Evolutionary conservation across 768 basidiomycete genomes (phyloP).

Genomic region (Macrolepiota dolichaula): DNA sequence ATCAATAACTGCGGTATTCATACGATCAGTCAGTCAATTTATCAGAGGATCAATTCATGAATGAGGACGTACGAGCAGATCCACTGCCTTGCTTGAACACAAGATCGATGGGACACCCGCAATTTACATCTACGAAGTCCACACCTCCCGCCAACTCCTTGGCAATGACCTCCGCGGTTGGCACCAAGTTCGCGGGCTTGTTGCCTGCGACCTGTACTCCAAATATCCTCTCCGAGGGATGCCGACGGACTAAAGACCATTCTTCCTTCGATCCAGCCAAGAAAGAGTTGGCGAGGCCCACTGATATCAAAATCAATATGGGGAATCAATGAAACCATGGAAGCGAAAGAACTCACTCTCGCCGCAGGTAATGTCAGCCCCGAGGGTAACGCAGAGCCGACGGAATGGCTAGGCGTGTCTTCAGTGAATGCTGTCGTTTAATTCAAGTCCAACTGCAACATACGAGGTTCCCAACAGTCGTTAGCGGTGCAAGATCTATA

Average conservation of each 20-base stretch:
- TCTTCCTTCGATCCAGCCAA: slow-evolving; percentile 87
- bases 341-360: slow-evolving; percentile 57
- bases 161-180: slow-evolving; percentile 78
- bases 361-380: slow-evolving; percentile 93
- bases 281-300: slow-evolving; percentile 94
- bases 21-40: background rate
- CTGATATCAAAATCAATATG: slow-evolving; percentile 29
- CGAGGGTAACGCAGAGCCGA: slow-evolving; percentile 78
- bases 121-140: slow-evolving; percentile 94
- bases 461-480: slow-evolving; percentile 94
- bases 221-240: slow-evolving; percentile 83
- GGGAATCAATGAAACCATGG: background rate
- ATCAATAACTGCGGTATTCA: slow-evolving; percentile 64
- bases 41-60: slow-evolving; percentile 1
- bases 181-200: slow-evolving; percentile 73
- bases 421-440: background rate
- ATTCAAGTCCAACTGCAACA: slow-evolving; percentile 18
- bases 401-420: slow-evolving; percentile 73
- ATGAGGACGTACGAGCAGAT: slow-evolving; percentile 65
- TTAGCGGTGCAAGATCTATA: slow-evolving; percentile 61
- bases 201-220: slow-evolving; percentile 93
- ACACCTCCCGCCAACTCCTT: slow-evolving; percentile 62
- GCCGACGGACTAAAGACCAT: slow-evolving; percentile 89
- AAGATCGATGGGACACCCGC: slow-evolving; percentile 96
- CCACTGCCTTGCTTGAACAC: slow-evolving; percentile 92